Conservation (phyloP, 306 rosid species). For the Herpetospermum pedunculosum region DNA sequence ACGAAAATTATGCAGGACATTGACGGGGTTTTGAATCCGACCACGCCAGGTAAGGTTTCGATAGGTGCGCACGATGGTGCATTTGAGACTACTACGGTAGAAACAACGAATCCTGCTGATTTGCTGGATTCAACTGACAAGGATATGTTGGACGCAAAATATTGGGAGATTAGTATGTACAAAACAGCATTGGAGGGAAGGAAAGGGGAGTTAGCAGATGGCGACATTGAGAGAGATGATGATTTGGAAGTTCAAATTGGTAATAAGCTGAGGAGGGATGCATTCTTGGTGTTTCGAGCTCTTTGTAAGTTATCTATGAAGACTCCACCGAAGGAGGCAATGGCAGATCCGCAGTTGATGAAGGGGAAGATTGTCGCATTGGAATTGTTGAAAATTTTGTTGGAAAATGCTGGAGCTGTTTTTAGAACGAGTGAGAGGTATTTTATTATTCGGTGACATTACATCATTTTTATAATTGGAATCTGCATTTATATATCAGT, state of each 20-base stretch:
- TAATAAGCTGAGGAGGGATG: constrained; percentile 89
- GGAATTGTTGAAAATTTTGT: constrained; percentile 87
- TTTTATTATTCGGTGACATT: constrained; percentile 3
- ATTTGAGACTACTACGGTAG: constrained; percentile 83
- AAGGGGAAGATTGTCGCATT: constrained; percentile 96
- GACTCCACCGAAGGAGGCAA: constrained; percentile 88
- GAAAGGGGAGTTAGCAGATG: constrained; percentile 86
- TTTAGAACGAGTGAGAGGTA: constrained; percentile 98
- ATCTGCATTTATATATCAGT: background rate
- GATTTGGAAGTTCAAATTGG: constrained; percentile 99
- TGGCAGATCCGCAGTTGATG: constrained; percentile 76
- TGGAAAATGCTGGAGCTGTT: constrained; percentile 97
- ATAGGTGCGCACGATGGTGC: constrained; percentile 89
- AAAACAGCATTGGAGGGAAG: constrained; percentile 97
- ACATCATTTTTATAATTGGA: background rate
- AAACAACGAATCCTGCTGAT: constrained; percentile 90
- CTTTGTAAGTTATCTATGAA: constrained; percentile 96
- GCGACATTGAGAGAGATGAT: constrained; percentile 85
- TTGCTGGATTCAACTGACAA: constrained; percentile 95
- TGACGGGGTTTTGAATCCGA: constrained; percentile 85
- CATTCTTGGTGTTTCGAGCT: constrained; percentile 90
- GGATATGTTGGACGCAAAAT: constrained; percentile 98
- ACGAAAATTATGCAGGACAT: constrained; percentile 93
- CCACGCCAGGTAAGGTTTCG: constrained; percentile 44
- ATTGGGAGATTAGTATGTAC: constrained; percentile 99